These are phyloP conservation scores for Lasiosphaeris hirsuta DNA, from an alignment of 495 filamentous ascomycete genomes.

Conservation along the genomic window DNA sequence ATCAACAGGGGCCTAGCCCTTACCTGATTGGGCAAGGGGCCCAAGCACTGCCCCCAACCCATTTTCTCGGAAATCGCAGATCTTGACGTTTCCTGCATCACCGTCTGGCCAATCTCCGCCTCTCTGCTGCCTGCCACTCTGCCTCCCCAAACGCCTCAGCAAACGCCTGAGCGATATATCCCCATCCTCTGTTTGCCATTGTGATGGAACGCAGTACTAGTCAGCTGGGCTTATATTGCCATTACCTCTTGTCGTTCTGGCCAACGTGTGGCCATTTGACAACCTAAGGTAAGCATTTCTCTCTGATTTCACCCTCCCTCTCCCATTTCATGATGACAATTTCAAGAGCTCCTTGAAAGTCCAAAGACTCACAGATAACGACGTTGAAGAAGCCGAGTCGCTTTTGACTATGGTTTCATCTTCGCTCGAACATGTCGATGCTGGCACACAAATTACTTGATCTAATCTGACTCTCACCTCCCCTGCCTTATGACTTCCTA, in stretches of 20 bases:
- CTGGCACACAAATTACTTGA: slow-evolving; percentile 48
- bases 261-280: neutral
- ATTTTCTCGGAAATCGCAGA: slow-evolving; percentile 7
- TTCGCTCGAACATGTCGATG: slow-evolving; percentile 43
- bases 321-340: slow-evolving; percentile 40
- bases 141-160: neutral
- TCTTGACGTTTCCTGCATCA: slow-evolving; percentile 5
- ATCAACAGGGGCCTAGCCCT: slow-evolving; percentile 14
- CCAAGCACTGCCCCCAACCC: slow-evolving; percentile 20
- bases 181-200: too few relatives aligned
- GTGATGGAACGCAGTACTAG: too few relatives aligned
- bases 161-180: neutral
- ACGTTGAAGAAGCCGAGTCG: slow-evolving; percentile 43
- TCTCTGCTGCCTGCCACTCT: neutral
- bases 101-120: neutral
- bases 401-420: slow-evolving; percentile 44
- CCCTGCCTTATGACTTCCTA: slow-evolving; percentile 5
- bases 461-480: slow-evolving; percentile 47
- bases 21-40: slow-evolving; percentile 17
- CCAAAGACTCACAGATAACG: slow-evolving; percentile 39
- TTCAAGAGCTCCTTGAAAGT: slow-evolving; percentile 33
- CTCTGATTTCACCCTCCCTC: neutral
- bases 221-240: too few relatives aligned
- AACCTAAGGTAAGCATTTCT: slow-evolving; percentile 6
- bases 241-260: neutral